Base-by-base conservation (phyloP, 345 rosid genomes). In the Gossypium sturtianum region DNA sequence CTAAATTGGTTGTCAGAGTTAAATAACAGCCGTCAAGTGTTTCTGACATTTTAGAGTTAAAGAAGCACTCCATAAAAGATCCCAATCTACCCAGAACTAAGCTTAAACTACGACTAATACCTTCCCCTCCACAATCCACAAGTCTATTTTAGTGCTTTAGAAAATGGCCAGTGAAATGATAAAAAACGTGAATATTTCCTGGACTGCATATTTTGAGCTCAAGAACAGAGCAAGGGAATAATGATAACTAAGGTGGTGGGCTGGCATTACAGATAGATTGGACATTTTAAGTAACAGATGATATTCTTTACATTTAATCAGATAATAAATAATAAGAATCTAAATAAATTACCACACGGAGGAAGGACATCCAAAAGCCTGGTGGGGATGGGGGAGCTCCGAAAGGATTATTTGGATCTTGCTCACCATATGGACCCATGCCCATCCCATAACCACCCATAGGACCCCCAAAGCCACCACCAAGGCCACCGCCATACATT, bases 391-490 rank as follows among this genome's bases (percentile, higher is more conserved):
- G 75, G 38, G 98, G 97, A 76, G 80, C 84, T 58, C 91, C 94
- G 79, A 67, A 85, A 64, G 98, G 98, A 83, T 93, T 87, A 73
- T 92, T 94, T 2, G 93, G 97, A 86, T 91, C 98, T 85, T 91
- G 98, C 79, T 80, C 91, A 72, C 97, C 98, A 75, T 87, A 87
- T 45, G 92, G 97, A 82, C 89, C 83, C 91, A 84, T 89, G 58
- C 98, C 97, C 91, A 81, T 85, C 44, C 98, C 99, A 82, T 83
- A 90, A 76, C 94, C 93, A 81, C 99, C 97, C 97, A 94, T 89
- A 11, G 82, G 79, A 58, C 94, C 94, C 79, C 98, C 97, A 61
- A 80, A 12, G 73, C 97, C 83, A 74, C 91, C 71, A 74, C 91
- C 71, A 63, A 74, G 73, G 27, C 82, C 87, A 48, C 87, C 86